Conservation (phyloP, 768 basidiomycete genomes). For the Cubamyces lactineus region DNA sequence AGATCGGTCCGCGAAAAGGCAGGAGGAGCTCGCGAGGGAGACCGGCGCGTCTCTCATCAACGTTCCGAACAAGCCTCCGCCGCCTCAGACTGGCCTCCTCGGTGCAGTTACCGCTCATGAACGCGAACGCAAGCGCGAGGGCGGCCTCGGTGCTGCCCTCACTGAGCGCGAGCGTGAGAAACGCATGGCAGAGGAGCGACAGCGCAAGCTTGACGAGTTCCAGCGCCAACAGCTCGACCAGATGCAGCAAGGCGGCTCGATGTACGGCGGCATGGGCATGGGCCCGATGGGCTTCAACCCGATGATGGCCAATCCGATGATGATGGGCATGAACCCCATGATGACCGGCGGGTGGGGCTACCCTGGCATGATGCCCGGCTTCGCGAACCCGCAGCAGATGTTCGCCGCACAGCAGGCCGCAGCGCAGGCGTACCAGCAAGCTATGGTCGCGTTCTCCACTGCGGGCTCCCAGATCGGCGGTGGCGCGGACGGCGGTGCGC, state of each 20-base stretch:
- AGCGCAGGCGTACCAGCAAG: conserved; percentile 85
- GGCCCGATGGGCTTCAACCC: conserved; percentile 56
- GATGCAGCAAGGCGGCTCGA: conserved; percentile 76
- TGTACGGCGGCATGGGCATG: conserved; percentile 60
- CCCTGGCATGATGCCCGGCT: conserved; percentile 57
- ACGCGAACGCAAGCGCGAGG: conserved; percentile 90
- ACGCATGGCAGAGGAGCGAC: conserved; percentile 88
- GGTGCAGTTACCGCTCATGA: conserved; percentile 97
- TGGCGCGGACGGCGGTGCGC: conserved; percentile 45
- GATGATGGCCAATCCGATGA: conserved; percentile 76
- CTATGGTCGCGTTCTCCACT: conserved; percentile 80
- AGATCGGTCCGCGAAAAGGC: conserved; percentile 92
- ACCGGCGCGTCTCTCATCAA: conserved; percentile 91
- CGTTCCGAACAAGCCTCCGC: conserved; percentile 93
- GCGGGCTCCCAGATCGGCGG: conserved; percentile 77
- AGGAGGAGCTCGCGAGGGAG: conserved; percentile 93
- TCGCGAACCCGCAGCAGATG: conserved; percentile 71
- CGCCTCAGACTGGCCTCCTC: conserved; percentile 92
- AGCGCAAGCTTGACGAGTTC: conserved; percentile 89
- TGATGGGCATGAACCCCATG: conserved; percentile 59
- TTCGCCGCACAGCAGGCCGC: conserved; percentile 86
- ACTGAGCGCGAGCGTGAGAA: conserved; percentile 96
- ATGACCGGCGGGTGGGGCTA: conserved; percentile 60
- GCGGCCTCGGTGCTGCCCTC: conserved; percentile 91
- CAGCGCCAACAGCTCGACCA: conserved; percentile 91